Evolutionary conservation across 805 yeast species (phyloP).

Genomic region (Teunomyces panamensis): DNA sequence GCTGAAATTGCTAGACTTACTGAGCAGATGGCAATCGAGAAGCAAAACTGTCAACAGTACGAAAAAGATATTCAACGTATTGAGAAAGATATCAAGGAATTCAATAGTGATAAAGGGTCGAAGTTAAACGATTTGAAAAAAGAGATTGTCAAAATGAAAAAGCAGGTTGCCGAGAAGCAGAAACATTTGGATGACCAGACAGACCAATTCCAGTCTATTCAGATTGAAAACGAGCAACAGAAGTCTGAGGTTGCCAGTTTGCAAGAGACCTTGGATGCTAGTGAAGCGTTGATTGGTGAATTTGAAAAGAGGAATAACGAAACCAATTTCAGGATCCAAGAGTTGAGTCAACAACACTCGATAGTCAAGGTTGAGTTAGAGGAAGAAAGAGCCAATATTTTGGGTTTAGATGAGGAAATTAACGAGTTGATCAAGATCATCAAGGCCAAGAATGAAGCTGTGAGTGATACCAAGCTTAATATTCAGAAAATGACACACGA

Average conservation of each 20-base stretch:
- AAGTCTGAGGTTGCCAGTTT: constrained; percentile 51
- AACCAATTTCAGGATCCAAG: constrained; percentile 17
- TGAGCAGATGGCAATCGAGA: constrained; percentile 34
- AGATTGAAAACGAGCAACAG: constrained; percentile 69
- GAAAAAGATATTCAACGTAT: constrained; percentile 48
- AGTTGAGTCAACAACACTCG: constrained; percentile 17
- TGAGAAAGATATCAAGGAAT: constrained; percentile 79
- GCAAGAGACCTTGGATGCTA: constrained; percentile 40
- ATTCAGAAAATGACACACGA: constrained; percentile 56
- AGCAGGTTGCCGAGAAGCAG: constrained; percentile 39
- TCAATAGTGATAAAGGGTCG: constrained; percentile 71
- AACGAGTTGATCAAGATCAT: constrained; percentile 52
- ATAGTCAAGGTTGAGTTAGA: constrained; percentile 36
- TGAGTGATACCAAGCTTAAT: constrained; percentile 48
- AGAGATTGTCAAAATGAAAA: constrained; percentile 43
- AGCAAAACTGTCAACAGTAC: constrained; percentile 26
- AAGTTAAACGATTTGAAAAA: constrained; percentile 64
- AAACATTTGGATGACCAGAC: constrained; percentile 43
- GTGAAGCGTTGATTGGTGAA: constrained; percentile 32
- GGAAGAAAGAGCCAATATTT: constrained; percentile 54
- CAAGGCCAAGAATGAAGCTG: constrained; percentile 40
- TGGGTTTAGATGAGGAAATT: constrained; percentile 76
- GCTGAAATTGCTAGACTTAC: constrained; percentile 45
- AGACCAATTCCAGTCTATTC: constrained; percentile 57
- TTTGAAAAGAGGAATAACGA: constrained; percentile 1